These are phyloP conservation scores for Fistulinella prunicolor DNA, from an alignment of 768 basidiomycete species.

Conservation along the genomic window DNA sequence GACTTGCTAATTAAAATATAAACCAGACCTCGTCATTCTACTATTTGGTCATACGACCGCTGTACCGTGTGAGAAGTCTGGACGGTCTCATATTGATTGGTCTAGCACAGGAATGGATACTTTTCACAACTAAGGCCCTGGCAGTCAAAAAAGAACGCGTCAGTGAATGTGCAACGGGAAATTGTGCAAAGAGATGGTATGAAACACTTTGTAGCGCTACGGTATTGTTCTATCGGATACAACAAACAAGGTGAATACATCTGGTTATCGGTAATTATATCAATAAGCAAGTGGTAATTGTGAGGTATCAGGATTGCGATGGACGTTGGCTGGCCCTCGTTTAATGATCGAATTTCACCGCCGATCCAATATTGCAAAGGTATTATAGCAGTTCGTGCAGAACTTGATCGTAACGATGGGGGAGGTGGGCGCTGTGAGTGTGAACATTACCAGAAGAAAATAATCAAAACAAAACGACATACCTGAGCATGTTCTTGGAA, in stretches of 20 bases:
- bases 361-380: slow-evolving; percentile 1
- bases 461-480: slow-evolving; percentile 19
- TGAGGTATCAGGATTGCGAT: slow-evolving; percentile 10
- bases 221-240: slow-evolving; percentile 16
- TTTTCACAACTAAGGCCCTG: no score
- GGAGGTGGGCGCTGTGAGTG: slow-evolving; percentile 61
- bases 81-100: no score
- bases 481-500: slow-evolving; percentile 81
- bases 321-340: slow-evolving; percentile 1
- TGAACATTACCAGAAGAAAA: slow-evolving; percentile 2
- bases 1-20: no score
- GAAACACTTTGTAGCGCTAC: no score
- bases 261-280: slow-evolving; percentile 1
- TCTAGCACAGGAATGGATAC: no score
- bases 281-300: slow-evolving; percentile 1
- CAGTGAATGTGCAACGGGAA: no score
- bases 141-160: no score
- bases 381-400: slow-evolving; percentile 62
- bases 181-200: no score
- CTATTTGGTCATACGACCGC: no score
- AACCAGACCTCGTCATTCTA: no score
- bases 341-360: no score
- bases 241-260: slow-evolving; percentile 15
- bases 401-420: slow-evolving; percentile 76
- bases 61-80: no score